Percentiles rank a stretch among this genome's conserved stretches.
These are phyloP conservation scores for Nephelium lappaceum DNA, from an alignment of 345 rosid genomes.

Conservation along the genomic window DNA sequence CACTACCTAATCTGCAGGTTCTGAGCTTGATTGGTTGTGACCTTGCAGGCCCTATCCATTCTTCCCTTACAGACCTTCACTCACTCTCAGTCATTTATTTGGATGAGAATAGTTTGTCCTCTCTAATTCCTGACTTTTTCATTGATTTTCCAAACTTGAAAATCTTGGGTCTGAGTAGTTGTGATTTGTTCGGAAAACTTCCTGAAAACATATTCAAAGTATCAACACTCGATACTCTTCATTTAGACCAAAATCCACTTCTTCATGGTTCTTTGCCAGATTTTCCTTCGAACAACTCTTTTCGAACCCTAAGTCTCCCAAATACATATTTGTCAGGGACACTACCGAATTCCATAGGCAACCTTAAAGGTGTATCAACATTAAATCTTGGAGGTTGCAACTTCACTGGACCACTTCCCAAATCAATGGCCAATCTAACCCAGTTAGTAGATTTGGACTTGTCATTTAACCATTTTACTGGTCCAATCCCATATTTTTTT, in stretches of 20 bases:
- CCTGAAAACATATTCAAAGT: slow-evolving; percentile 29
- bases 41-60: slow-evolving; percentile 33
- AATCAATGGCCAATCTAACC: too few relatives aligned
- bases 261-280: slow-evolving; percentile 30
- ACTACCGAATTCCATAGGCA: slow-evolving; percentile 39
- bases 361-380: slow-evolving; percentile 18
- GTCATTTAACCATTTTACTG: too few relatives aligned
- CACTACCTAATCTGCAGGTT: background rate
- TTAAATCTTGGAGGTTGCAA: slow-evolving; percentile 10
- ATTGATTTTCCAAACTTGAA: slow-evolving; percentile 17
- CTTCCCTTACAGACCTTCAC: slow-evolving; percentile 22
- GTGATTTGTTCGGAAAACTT: slow-evolving; percentile 30
- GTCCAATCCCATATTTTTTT: too few relatives aligned
- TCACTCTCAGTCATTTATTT: too few relatives aligned
- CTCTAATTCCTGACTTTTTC: too few relatives aligned
- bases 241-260: slow-evolving; percentile 13
- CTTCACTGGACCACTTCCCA: too few relatives aligned
- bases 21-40: slow-evolving; percentile 31
- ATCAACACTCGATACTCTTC: slow-evolving; percentile 31
- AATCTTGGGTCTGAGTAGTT: slow-evolving; percentile 10
- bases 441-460: too few relatives aligned
- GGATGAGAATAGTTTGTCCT: too few relatives aligned
- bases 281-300: slow-evolving; percentile 17
- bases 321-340: slow-evolving; percentile 32
- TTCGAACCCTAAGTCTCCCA: slow-evolving; percentile 27